Base-by-base conservation (phyloP, 1,139 yeast genomes). In the Yamadazyma dushanensis region DNA sequence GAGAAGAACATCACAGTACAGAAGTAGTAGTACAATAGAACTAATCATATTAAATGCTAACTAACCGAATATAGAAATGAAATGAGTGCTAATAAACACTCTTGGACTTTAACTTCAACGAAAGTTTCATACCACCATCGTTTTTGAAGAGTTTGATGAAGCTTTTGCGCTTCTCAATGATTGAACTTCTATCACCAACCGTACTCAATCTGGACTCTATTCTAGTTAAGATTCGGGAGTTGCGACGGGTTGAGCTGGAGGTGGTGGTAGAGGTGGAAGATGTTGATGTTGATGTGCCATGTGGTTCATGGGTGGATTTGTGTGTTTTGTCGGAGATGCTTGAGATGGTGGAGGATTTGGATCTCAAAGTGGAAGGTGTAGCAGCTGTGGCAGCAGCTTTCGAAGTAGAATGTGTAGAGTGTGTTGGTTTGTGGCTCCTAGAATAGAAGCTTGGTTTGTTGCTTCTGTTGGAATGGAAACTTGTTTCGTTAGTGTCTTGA, bases 101-200 rank as follows among this genome's bases (percentile, higher is more conserved):
- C 34, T 47, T 51, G 9, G 53, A 43, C 29, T 47, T 51, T 24
- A 51, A 34, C 34, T 50, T 53, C 21, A 52, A 31, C 5, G 55
- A 44, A 27, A 50, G 43, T 32, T 41, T 50, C 31, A 42, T 43
- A 15, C 47, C 42, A 8, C 44, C 43, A 13, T 49, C 51, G 14
- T 41, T 43, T 18, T 43, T 43, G 36, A 53, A 50, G 17, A 51
- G 31, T 15, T 36, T 37, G 8, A 51, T 44, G 21, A 53, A 40
- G 26, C 55, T 51, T 34, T 46, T 46, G 18, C 51, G 35, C 16
- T 47, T 47, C 8, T 42, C 44, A 20, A 34, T 16, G 3, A 33
- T 29, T 4, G 38, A 29, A 8, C 16, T 19, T 24, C 36, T 25
- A 15, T 35, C 34, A 15, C 34, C 29, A n/a, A 13, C 20, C 8